Percentiles rank a stretch among this genome's conserved stretches.
phyloP scores from a whole-genome alignment of 805 yeast species.

The Metschnikowia matae region DNA sequence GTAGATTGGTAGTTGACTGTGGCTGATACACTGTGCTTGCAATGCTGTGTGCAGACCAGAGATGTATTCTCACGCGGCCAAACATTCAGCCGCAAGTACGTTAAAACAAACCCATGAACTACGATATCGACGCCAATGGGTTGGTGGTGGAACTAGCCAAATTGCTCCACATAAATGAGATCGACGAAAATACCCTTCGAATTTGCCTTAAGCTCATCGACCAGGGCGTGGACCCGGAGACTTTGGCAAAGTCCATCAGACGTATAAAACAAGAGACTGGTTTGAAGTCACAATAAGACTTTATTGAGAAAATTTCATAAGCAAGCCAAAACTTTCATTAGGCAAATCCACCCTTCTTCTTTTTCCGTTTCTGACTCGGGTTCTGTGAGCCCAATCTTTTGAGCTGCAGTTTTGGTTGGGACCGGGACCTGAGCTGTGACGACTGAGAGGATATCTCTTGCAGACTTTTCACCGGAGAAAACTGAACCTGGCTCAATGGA shows the following conservation, averaged over 20 bases:
- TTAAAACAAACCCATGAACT: conserved; percentile 3
- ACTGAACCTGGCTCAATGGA: neutral
- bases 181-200: conserved; percentile 29
- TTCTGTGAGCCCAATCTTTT: conserved; percentile 8
- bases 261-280: conserved; percentile 26
- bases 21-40: neutral
- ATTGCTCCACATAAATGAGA: conserved; percentile 19
- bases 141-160: conserved; percentile 22
- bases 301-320: too few relatives aligned
- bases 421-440: conserved; percentile 1
- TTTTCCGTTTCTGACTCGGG: conserved; percentile 33
- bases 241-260: conserved; percentile 24
- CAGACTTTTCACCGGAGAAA: too few relatives aligned
- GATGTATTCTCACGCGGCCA: neutral
- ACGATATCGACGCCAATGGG: conserved; percentile 4
- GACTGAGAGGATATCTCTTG: neutral
- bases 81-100: neutral
- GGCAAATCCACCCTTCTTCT: conserved; percentile 48
- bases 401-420: conserved; percentile 3
- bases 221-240: conserved; percentile 31
- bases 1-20: too few relatives aligned
- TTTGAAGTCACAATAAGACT: neutral
- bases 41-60: neutral
- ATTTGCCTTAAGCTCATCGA: conserved; percentile 32
- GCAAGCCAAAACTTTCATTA: conserved; percentile 13